Conservation (phyloP, 352 stramenopile genomes). For the Aphanomyces astaci region DNA sequence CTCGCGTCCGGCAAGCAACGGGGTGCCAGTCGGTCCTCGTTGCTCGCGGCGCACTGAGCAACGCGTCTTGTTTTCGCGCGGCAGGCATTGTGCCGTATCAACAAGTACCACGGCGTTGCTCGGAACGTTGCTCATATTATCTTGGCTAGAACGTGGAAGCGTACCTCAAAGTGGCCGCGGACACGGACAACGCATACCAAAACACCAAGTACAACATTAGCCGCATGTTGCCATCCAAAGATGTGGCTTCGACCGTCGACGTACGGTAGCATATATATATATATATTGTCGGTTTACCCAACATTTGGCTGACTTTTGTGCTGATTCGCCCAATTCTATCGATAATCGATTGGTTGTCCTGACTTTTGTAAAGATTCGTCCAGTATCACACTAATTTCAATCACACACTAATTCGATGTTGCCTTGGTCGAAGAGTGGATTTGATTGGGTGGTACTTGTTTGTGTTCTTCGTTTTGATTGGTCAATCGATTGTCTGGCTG, state of each 20-base stretch:
- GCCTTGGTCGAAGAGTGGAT: too few species aligned
- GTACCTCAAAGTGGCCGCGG: conserved; percentile 63
- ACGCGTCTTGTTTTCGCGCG: conserved; percentile 73
- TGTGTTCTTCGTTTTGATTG: too few species aligned
- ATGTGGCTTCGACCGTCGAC: conserved; percentile 4
- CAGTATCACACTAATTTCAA: too few species aligned
- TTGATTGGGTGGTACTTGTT: too few species aligned
- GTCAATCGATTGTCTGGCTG: too few species aligned
- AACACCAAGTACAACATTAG: conserved; percentile 89
- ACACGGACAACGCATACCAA: conserved; percentile 82
- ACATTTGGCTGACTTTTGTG: not conserved
- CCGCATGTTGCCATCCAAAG: conserved; percentile 69
- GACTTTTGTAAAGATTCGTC: too few species aligned
- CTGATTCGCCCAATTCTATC: too few species aligned
- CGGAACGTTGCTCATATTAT: not conserved
- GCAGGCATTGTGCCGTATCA: conserved; percentile 51
- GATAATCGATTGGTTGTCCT: too few species aligned
- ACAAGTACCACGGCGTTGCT: conserved; percentile 30
- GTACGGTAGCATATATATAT: not conserved
- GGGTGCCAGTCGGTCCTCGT: conserved; percentile 73
- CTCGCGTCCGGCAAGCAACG: conserved; percentile 47
- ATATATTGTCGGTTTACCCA: too few species aligned
- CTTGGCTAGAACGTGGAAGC: conserved; percentile 39
- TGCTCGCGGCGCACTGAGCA: conserved; percentile 68
- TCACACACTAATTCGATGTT: too few species aligned